Base-by-base conservation (phyloP, 257 asterid species). In the Fraxinus quadrangulata region DNA sequence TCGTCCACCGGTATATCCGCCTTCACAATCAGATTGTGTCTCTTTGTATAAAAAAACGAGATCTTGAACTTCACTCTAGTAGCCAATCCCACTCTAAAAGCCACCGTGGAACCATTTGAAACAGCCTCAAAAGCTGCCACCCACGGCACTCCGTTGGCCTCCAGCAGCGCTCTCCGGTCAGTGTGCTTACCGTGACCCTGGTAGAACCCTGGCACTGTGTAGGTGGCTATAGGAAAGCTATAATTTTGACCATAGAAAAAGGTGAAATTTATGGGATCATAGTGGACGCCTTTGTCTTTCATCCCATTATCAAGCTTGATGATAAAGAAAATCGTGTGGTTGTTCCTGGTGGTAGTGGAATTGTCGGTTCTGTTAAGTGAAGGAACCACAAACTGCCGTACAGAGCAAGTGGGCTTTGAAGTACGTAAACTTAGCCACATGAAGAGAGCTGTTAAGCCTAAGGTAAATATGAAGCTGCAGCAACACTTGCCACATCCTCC, bases 361-460 rank as follows among this genome's bases (percentile, higher is more conserved):
- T 75, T 74, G n/a, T 73, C 73, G 75, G 92, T 36, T 24, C 0
- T 6, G 82, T 92, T 85, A 80, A 94, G 97, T 77, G 89, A 78
- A 31, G 94, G 95, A 13, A 94, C 70, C 81, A 81, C 84, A 5
- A 94, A 83, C 12, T 79, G 40, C 49, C 90, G 78, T 65, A 94
- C 81, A 54, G 85, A 86, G 83, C 89, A 86, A 2, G 80, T 77
- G 79, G 98, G 98, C 0, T 84, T 81, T 23, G 85, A 74, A 63
- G 96, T 85, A 16, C 97, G 92, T 23, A 92, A 89, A 82, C 93
- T 88, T 42, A 94, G 94, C 97, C 97, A 94, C 80, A 92, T 68
- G 89, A 94, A 94, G 59, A 94, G 93, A 17, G 96, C 98, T 54
- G 93, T 81, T 51, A 94, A 86, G 70, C 93, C 98, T 49, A 91